A percentile compares a stretch with the other conserved stretches of the same genome.
These are phyloP conservation scores for Cystofilobasidium bisporidii DNA, from an alignment of 768 basidiomycete genomes.

Conservation along the genomic window DNA sequence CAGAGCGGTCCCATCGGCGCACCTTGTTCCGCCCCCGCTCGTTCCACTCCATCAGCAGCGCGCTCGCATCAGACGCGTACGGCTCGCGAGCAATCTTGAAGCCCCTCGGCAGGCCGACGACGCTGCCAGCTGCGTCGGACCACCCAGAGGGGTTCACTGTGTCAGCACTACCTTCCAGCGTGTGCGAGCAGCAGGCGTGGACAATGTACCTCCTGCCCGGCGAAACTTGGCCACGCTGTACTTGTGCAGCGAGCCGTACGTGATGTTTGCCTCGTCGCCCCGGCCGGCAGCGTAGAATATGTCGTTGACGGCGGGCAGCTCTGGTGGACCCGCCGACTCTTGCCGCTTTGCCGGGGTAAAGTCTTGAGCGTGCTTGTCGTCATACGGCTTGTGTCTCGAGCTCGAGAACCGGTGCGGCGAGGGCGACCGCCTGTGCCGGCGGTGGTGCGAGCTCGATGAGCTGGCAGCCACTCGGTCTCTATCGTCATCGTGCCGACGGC, in stretches of 20 bases:
- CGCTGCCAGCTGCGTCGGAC: constrained; percentile 5
- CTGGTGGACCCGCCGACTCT: not conserved
- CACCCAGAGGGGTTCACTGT: not conserved
- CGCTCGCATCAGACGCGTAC: not conserved
- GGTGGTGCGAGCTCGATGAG: not conserved
- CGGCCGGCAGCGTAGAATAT: constrained; percentile 7
- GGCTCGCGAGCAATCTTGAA: constrained; percentile 20
- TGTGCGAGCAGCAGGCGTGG: not conserved
- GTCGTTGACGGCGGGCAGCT: not conserved
- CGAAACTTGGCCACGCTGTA: constrained; percentile 14
- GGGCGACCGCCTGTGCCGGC: not conserved
- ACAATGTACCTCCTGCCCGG: constrained; percentile 16
- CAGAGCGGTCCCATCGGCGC: no score
- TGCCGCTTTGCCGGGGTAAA: no score
- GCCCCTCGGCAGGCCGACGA: constrained; percentile 17
- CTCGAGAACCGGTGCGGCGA: not conserved
- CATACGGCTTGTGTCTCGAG: not conserved
- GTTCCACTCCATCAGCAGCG: not conserved
- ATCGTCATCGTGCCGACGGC: not conserved
- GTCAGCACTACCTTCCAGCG: not conserved
- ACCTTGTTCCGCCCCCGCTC: not conserved
- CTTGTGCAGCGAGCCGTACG: constrained; percentile 13
- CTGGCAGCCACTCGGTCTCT: not conserved
- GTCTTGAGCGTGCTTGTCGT: no score
- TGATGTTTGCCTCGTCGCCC: constrained; percentile 18